Evolutionary conservation across 2,329 filamentous ascomycete genomes (phyloP).

Genomic region (Diaporthe amygdali): DNA sequence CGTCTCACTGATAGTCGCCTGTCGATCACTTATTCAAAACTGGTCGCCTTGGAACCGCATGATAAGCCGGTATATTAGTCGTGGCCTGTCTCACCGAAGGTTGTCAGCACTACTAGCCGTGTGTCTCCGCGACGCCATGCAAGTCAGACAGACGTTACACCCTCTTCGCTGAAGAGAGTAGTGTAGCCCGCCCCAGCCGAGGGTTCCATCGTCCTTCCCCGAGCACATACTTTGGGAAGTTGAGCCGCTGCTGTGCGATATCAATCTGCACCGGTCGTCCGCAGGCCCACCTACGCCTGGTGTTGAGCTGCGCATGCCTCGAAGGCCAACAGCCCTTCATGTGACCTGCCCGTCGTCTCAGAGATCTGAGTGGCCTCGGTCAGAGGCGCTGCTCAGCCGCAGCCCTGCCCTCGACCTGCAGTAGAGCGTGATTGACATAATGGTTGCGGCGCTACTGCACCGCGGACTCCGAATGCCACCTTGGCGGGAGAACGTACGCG

Average conservation of each 20-base stretch:
- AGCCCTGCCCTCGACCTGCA: not conserved
- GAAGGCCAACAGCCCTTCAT: not conserved
- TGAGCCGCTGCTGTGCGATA: not conserved
- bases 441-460: constrained; percentile 12
- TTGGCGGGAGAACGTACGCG: not conserved
- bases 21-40: constrained; percentile 4
- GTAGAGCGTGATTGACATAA: not conserved
- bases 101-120: constrained; percentile 6
- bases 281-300: not conserved
- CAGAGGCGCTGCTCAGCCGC: not conserved
- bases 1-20: not conserved
- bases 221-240: not conserved
- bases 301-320: not conserved
- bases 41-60: not conserved
- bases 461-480: constrained; percentile 13
- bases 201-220: not conserved
- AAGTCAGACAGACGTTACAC: not conserved
- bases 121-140: not conserved
- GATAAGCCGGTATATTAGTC: not conserved
- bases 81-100: not conserved
- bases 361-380: not conserved
- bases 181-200: not conserved
- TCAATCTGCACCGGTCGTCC: not conserved
- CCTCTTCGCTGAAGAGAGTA: not conserved
- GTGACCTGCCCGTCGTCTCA: not conserved